These are phyloP conservation scores for Phytophthora multivora DNA, from an alignment of 352 stramenopile species.

Conservation along the genomic window DNA sequence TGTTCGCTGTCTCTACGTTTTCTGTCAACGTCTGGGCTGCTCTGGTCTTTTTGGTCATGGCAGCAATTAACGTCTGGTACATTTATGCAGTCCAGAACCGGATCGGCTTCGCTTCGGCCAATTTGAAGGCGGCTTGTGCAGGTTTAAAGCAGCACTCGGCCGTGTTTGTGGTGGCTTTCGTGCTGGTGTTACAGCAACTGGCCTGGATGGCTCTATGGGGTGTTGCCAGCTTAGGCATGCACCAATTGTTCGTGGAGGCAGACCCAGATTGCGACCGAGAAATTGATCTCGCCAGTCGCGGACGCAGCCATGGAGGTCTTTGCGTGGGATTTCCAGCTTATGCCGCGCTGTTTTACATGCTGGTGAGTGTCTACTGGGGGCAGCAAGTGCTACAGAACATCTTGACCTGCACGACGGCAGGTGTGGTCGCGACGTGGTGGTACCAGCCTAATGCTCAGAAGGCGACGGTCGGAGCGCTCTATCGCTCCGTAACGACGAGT, in stretches of 20 bases:
- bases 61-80: slow-evolving; percentile 84
- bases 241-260: slow-evolving; percentile 69
- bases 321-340: slow-evolving; percentile 69
- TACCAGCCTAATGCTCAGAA: slow-evolving; percentile 70
- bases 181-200: slow-evolving; percentile 74
- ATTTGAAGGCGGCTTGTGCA: slow-evolving; percentile 74
- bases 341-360: slow-evolving; percentile 77
- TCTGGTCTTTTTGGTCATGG: slow-evolving; percentile 61
- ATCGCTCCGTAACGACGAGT: slow-evolving; percentile 80
- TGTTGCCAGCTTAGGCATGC: slow-evolving; percentile 68
- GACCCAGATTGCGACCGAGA: slow-evolving; percentile 66
- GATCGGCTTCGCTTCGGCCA: slow-evolving; percentile 84
- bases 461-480: slow-evolving; percentile 69
- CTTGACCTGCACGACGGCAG: slow-evolving; percentile 78
- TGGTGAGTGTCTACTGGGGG: slow-evolving; percentile 85
- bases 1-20: slow-evolving; percentile 68
- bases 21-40: slow-evolving; percentile 64
- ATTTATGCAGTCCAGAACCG: slow-evolving; percentile 81
- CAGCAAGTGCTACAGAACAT: slow-evolving; percentile 88
- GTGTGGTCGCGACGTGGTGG: slow-evolving; percentile 85
- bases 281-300: slow-evolving; percentile 38
- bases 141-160: slow-evolving; percentile 58
- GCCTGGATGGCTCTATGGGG: slow-evolving; percentile 79
- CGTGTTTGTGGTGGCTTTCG: slow-evolving; percentile 71
- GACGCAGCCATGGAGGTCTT: slow-evolving; percentile 42